Evolutionary conservation across 768 basidiomycete species (phyloP).

Genomic region (Terana coerulea): DNA sequence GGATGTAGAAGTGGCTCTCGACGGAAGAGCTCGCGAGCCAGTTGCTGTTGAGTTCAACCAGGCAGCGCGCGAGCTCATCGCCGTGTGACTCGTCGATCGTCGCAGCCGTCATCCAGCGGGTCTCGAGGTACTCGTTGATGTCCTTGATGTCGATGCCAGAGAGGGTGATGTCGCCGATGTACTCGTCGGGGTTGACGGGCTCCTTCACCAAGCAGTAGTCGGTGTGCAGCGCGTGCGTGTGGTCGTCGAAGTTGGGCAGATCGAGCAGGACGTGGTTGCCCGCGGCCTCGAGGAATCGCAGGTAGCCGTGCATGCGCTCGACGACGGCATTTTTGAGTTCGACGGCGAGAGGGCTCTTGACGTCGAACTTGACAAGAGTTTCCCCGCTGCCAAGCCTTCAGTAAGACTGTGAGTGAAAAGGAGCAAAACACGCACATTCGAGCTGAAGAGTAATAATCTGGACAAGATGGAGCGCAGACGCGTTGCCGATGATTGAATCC

Average conservation of each 20-base stretch:
- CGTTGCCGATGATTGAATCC: neutral
- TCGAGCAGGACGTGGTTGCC: constrained; percentile 22
- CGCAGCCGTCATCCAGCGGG: constrained; percentile 35
- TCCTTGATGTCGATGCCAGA: neutral
- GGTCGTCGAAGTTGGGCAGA: constrained; percentile 23
- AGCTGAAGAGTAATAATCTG: constrained; percentile 5
- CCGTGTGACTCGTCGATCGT: constrained; percentile 38
- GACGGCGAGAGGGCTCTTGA: constrained; percentile 5
- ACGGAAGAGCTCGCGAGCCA: constrained; percentile 18
- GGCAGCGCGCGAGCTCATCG: constrained; percentile 32
- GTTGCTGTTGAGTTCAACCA: constrained; percentile 22
- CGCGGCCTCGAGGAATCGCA: constrained; percentile 17
- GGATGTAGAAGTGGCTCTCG: constrained; percentile 15
- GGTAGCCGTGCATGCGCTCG: constrained; percentile 20
- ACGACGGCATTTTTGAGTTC: no score
- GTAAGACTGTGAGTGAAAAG: neutral
- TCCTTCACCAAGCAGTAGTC: constrained; percentile 19
- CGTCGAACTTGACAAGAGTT: constrained; percentile 1
- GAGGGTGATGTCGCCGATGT: constrained; percentile 8
- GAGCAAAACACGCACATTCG: neutral
- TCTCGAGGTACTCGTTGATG: neutral
- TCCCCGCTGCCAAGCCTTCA: constrained; percentile 2
- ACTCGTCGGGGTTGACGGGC: constrained; percentile 7
- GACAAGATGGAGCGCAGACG: neutral
- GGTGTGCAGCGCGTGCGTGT: constrained; percentile 7